Percentiles rank a stretch among this genome's conserved stretches.
phyloP scores from a whole-genome alignment of 805 yeast genomes.

The Kuraishia hungarica region DNA sequence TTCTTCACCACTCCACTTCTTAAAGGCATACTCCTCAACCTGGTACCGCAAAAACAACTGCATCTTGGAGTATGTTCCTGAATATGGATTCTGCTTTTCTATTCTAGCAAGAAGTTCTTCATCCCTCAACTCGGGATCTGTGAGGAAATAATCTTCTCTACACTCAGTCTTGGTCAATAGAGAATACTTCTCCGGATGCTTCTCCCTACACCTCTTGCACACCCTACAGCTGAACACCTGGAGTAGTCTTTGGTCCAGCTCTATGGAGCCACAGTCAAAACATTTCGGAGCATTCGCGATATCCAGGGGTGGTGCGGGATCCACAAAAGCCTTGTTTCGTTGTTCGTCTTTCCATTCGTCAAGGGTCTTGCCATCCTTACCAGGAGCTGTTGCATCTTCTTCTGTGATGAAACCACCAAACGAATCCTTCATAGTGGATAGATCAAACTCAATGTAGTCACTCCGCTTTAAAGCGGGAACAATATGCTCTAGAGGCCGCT shows the following conservation, averaged over 20 bases:
- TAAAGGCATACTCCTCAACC: conserved; percentile 87
- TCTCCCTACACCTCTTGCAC: conserved; percentile 69
- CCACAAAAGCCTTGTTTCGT: conserved; percentile 29
- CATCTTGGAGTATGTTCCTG: conserved; percentile 83
- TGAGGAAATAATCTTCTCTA: conserved; percentile 80
- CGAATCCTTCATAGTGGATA: conserved; percentile 83
- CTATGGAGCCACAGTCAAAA: conserved; percentile 72
- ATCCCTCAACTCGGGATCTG: conserved; percentile 89
- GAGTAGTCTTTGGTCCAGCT: conserved; percentile 64
- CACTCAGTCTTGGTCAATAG: conserved; percentile 93
- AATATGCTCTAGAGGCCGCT: conserved; percentile 19
- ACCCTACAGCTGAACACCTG: conserved; percentile 69
- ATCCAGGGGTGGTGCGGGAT: conserved; percentile 67
- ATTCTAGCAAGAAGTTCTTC: conserved; percentile 56
- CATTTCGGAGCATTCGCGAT: conserved; percentile 73
- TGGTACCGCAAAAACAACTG: conserved; percentile 84
- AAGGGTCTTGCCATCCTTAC: conserved; percentile 27
- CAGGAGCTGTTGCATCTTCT: conserved; percentile 20
- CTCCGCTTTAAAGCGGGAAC: conserved; percentile 44
- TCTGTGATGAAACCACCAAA: conserved; percentile 75
- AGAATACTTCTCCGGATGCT: conserved; percentile 80
- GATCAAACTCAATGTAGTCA: conserved; percentile 78
- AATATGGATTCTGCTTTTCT: conserved; percentile 93
- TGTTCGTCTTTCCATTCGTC: conserved; percentile 54
- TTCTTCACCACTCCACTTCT: conserved; percentile 91